Evolutionary conservation across 176 grass and related monocot genomes (phyloP).

Genomic region (Guadua angustifolia): DNA sequence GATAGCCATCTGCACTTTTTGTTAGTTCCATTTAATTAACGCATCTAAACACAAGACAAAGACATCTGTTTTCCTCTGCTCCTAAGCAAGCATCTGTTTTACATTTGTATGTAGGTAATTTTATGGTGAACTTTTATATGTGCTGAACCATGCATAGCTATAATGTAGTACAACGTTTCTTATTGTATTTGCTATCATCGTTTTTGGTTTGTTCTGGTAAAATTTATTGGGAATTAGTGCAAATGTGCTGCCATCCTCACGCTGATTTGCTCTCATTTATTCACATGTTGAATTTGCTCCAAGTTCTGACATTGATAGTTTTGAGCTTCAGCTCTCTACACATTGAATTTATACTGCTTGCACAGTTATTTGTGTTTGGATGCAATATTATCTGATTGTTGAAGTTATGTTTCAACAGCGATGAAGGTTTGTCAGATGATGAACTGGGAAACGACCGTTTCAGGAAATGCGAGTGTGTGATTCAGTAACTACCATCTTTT

Average conservation of each 20-base stretch:
- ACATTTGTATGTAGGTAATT: too few relatives aligned
- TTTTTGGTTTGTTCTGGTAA: too few relatives aligned
- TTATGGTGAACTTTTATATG: too few relatives aligned
- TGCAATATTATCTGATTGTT: neutral
- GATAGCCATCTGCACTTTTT: too few relatives aligned
- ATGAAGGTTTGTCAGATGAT: conserved; percentile 71
- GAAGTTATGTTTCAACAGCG: conserved; percentile 52
- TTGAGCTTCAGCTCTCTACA: neutral
- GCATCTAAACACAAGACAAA: too few relatives aligned
- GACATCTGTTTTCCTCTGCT: too few relatives aligned
- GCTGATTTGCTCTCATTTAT: neutral
- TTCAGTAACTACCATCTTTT: conserved; percentile 62
- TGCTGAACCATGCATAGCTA: too few relatives aligned
- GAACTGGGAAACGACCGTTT: conserved; percentile 58
- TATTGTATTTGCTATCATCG: too few relatives aligned
- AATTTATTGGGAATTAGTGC: neutral
- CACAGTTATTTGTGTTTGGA: neutral
- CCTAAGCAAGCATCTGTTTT: too few relatives aligned
- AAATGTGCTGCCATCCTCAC: neutral
- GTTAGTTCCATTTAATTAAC: too few relatives aligned
- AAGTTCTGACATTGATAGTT: neutral
- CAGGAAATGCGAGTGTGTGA: conserved; percentile 82
- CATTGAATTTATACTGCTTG: neutral
- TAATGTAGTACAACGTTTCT: too few relatives aligned
- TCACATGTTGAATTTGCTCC: neutral